Percentiles rank a stretch among this genome's conserved stretches.
phyloP scores from a whole-genome alignment of 768 basidiomycete genomes.

The Boletus rufocinnamomeus region DNA sequence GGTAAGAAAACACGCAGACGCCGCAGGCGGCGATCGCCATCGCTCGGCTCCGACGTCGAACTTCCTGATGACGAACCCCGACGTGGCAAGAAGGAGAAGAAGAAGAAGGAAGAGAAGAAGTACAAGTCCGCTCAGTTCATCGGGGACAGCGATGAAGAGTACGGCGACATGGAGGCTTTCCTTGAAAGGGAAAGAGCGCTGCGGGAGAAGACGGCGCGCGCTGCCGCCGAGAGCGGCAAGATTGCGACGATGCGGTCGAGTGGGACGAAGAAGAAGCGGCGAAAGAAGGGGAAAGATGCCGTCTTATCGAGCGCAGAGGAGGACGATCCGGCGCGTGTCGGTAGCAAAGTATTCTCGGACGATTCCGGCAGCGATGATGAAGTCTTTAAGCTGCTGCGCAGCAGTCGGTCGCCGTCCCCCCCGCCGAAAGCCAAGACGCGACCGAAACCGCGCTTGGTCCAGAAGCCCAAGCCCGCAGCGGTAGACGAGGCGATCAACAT shows the following conservation, averaged over 20 bases:
- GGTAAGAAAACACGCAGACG: constrained; percentile 59
- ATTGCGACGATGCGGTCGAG: constrained; percentile 45
- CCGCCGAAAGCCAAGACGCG: constrained; percentile 23
- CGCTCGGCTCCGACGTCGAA: constrained; percentile 46
- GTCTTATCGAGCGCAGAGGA: constrained; percentile 43
- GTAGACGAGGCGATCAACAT: constrained; percentile 19
- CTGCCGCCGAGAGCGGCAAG: constrained; percentile 45
- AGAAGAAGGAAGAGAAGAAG: constrained; percentile 64
- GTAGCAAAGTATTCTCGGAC: constrained; percentile 17
- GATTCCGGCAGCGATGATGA: constrained; percentile 31
- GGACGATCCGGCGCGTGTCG: constrained; percentile 20
- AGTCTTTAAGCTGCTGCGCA: constrained; percentile 22
- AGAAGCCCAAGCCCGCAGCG: constrained; percentile 29
- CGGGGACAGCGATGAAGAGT: constrained; percentile 86
- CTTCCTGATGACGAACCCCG: constrained; percentile 38
- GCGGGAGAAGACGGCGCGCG: constrained; percentile 53
- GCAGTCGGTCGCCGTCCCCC: constrained; percentile 29
- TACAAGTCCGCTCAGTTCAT: constrained; percentile 93
- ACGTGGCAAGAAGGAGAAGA: constrained; percentile 47
- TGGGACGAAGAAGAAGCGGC: constrained; percentile 65
- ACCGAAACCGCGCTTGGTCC: constrained; percentile 45
- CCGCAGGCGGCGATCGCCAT: constrained; percentile 51
- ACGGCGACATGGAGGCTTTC: constrained; percentile 80
- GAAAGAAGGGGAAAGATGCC: constrained; percentile 44
- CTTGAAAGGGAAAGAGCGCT: constrained; percentile 69